Evolutionary conservation across 75 land plant species (phyloP).

Genomic region (Picea sitchensis): DNA sequence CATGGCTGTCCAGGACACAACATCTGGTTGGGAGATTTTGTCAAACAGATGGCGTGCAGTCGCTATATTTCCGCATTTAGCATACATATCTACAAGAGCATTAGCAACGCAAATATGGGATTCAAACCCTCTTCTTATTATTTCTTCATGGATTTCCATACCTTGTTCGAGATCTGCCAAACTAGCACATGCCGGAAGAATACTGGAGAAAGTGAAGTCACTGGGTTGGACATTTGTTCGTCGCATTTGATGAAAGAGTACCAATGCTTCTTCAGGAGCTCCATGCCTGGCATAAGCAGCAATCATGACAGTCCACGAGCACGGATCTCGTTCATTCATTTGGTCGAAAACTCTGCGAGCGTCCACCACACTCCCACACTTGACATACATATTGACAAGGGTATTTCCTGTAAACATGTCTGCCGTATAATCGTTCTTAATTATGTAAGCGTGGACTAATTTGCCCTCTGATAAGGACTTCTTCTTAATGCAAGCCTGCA

Average conservation of each 20-base stretch:
- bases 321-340: not conserved
- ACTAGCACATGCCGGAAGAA: conserved; percentile 20
- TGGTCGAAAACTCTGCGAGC: conserved; percentile 10
- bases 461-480: not conserved
- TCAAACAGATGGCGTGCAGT: conserved; percentile 38
- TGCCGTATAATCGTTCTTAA: no score
- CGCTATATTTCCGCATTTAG: conserved; percentile 54
- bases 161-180: conserved; percentile 31
- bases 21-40: conserved; percentile 26
- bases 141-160: conserved; percentile 32
- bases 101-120: conserved; percentile 36
- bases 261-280: not conserved
- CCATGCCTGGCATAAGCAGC: not conserved
- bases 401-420: not conserved
- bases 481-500: not conserved
- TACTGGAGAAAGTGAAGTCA: conserved; percentile 11
- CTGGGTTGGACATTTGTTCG: conserved; percentile 2
- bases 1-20: conserved; percentile 65
- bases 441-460: not conserved
- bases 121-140: conserved; percentile 30
- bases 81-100: conserved; percentile 62
- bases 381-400: conserved; percentile 13
- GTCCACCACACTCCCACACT: conserved; percentile 11
- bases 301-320: conserved; percentile 13
- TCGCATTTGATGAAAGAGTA: conserved; percentile 4